A percentile compares a stretch with the other conserved stretches of the same genome.
Conservation (phyloP, 2,329 filamentous ascomycete genomes). For the Colletotrichum sp. region DNA sequence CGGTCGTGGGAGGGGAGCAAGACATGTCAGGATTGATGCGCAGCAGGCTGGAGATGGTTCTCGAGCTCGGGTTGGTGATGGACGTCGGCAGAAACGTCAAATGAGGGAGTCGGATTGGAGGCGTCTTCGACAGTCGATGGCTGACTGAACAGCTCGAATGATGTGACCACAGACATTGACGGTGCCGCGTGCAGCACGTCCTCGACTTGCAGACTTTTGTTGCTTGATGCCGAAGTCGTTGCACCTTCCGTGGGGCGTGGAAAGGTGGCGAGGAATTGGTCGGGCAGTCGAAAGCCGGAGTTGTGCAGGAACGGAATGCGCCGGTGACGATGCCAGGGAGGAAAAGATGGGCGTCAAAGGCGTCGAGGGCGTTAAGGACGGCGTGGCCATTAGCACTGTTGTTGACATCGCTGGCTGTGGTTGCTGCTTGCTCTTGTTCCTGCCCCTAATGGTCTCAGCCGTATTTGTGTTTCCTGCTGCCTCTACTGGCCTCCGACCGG, state of each 20-base stretch:
- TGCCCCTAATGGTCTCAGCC: not conserved
- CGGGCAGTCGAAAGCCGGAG: not conserved
- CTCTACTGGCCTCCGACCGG: not conserved
- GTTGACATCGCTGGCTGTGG: not conserved
- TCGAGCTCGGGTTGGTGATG: not conserved
- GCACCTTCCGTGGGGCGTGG: not conserved
- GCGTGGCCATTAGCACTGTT: not conserved
- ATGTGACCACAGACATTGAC: not conserved
- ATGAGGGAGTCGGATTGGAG: not conserved
- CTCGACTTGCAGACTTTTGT: not conserved
- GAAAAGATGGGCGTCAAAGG: not conserved
- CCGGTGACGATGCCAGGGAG: not conserved
- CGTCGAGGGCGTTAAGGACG: not conserved
- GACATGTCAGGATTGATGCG: not conserved
- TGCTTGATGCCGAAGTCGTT: not conserved
- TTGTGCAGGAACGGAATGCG: not conserved
- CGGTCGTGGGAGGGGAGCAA: not conserved
- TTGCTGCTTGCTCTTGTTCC: not conserved
- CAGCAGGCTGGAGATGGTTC: not conserved
- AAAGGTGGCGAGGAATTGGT: not conserved
- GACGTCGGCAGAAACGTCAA: not conserved
- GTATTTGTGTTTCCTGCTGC: not conserved
- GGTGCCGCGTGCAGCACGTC: not conserved
- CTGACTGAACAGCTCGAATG: not conserved
- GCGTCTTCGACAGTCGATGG: not conserved